Conservation (phyloP, 306 rosid genomes). For the Oemleria cerasiformis region DNA sequence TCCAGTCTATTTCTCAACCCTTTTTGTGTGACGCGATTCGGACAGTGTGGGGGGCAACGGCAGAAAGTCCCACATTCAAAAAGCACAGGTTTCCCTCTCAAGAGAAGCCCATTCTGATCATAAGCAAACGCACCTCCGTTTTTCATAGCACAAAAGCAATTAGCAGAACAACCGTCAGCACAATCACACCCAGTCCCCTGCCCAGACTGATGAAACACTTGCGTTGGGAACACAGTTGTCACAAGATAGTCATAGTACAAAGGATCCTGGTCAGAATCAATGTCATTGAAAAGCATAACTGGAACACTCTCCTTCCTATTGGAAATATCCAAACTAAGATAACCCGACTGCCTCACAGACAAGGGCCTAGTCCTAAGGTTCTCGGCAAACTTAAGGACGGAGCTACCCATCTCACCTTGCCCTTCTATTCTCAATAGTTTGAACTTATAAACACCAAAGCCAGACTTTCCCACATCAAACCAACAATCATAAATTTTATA, state of each 20-base stretch:
- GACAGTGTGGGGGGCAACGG: constrained; percentile 68
- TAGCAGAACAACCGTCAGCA: constrained; percentile 46
- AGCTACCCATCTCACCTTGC: constrained; percentile 86
- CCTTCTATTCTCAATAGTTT: constrained; percentile 77
- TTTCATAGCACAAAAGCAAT: constrained; percentile 76
- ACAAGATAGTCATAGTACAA: constrained; percentile 62
- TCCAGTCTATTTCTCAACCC: constrained; percentile 67
- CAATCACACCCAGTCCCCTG: constrained; percentile 66
- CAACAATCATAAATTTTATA: constrained; percentile 72
- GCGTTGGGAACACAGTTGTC: constrained; percentile 55
- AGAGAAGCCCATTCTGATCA: constrained; percentile 59
- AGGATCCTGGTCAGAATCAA: constrained; percentile 64
- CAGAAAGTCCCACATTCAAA: constrained; percentile 93
- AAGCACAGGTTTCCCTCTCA: constrained; percentile 82
- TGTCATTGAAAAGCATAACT: constrained; percentile 68
- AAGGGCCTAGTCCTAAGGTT: constrained; percentile 49
- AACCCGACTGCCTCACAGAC: constrained; percentile 52
- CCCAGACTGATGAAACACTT: constrained; percentile 62
- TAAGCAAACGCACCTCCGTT: constrained; percentile 76
- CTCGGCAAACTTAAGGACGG: constrained; percentile 52
- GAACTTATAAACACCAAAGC: constrained; percentile 87
- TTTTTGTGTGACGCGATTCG: constrained; percentile 71
- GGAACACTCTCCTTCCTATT: constrained; percentile 48
- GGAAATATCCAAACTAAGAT: constrained; percentile 66
- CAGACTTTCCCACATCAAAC: constrained; percentile 95